Evolutionary conservation across 495 filamentous ascomycete genomes (phyloP), one percentile per base, ranked within the genome.

Genomic region (Collariella sp.): DNA sequence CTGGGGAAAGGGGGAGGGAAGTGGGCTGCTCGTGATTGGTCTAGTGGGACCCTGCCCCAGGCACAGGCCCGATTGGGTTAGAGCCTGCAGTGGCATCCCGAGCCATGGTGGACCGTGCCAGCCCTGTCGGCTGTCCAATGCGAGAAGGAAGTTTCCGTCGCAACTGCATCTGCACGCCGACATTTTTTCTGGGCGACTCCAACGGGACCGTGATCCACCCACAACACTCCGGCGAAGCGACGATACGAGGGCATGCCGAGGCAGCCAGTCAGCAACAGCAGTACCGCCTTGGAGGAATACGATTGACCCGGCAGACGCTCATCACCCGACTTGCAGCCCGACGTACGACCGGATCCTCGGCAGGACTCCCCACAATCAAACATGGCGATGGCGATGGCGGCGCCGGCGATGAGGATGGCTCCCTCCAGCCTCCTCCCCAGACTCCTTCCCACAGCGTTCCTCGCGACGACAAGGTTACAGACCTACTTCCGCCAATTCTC

Each of bases 331-430:
- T 7, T 18, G 13, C 41, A 15, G 19, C 7, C 10, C n/a, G 38
- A 41, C 38, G 36, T 35, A 26, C 20, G 24, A 31, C n/a, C 24
- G 20, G 31, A 46, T n/a, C 26, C 20, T 13, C 33, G n/a, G 5
- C 16, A n/a, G 16, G 16, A 13, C 1, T 11, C 41, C 0, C 44
- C 18, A 13, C 33, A 12, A n/a, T 47, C 23, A 35, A 60, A 41
- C 16, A 64, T 64, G 54, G 66, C 61, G 20, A 64, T 64, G 54
- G 66, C 61, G 13, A 73, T 79, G 76, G 75, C 77, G 40, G 68
- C 58, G 42, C 75, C 51, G 19, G 22, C 53, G 56, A 47, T 64
- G 67, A 67, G 58, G 66, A 68, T 61, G 55, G 62, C 61, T 41
- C 22, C 57, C 38, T 22, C 58, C 29, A 42, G 59, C 55, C 48